A percentile compares a stretch with the other conserved stretches of the same genome.
phyloP scores from a whole-genome alignment of 2,329 filamentous ascomycete species.

The Trichoderma citrinoviride region DNA sequence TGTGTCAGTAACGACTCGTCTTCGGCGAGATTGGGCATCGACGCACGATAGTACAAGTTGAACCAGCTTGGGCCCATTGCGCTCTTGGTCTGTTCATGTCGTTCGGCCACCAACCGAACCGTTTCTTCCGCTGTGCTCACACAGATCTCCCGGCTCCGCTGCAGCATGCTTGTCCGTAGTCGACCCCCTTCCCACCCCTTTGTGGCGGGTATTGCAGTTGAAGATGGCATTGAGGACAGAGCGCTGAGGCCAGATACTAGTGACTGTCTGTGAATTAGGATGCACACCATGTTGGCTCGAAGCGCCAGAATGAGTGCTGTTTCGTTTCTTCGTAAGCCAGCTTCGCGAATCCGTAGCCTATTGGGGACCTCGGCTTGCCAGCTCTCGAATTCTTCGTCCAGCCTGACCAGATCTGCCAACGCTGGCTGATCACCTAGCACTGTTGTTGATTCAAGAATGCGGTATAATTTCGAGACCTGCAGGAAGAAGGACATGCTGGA shows the following conservation, averaged over 20 bases:
- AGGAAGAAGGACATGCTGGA: constrained; percentile 12
- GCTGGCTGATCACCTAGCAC: not conserved
- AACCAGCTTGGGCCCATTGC: constrained; percentile 18
- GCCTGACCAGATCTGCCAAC: constrained; percentile 4
- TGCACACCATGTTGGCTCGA: constrained; percentile 15
- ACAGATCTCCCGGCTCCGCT: constrained; percentile 6
- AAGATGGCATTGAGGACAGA: not conserved
- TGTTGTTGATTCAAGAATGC: constrained; percentile 1
- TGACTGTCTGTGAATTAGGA: constrained; percentile 4
- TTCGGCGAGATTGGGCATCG: too few species aligned
- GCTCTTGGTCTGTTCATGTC: constrained; percentile 10
- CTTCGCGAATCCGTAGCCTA: not conserved
- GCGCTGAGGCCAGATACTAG: constrained; percentile 11
- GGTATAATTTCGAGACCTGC: constrained; percentile 9
- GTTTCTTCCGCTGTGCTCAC: constrained; percentile 13
- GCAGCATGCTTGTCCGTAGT: constrained; percentile 2
- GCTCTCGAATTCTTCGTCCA: constrained; percentile 8
- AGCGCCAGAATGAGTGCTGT: not conserved
- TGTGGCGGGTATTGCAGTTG: not conserved
- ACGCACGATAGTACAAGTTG: constrained; percentile 12
- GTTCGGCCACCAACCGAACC: constrained; percentile 1
- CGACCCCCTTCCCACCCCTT: constrained; percentile 7
- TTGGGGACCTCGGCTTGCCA: constrained; percentile 5
- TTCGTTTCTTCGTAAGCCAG: not conserved
- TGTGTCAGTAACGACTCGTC: not conserved